Evolutionary conservation across 176 grass and related monocot genomes (phyloP).

Genomic region (Carex parvula): DNA sequence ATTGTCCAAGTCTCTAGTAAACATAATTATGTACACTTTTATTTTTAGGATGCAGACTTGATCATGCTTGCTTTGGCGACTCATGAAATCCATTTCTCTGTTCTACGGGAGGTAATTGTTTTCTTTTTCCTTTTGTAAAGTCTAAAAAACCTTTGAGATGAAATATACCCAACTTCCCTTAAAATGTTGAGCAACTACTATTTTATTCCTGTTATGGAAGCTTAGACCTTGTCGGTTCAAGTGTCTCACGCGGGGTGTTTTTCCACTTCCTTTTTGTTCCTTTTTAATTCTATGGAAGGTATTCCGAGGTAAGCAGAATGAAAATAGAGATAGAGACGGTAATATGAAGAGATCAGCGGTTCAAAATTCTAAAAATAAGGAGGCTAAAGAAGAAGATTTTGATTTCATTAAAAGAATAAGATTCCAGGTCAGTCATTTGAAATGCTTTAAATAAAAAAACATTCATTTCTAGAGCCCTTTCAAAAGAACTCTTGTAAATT

Average conservation of each 20-base stretch:
- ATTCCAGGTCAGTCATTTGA: too few species aligned
- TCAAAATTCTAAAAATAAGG: constrained; percentile 7
- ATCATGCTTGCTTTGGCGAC: constrained; percentile 86
- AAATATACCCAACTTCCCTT: background rate
- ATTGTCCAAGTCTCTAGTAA: background rate
- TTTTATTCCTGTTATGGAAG: background rate
- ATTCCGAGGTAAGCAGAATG: background rate
- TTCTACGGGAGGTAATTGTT: constrained; percentile 54
- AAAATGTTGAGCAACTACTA: background rate
- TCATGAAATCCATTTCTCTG: constrained; percentile 73
- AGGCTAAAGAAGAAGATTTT: constrained; percentile 1
- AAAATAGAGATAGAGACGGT: background rate
- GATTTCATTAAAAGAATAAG: too few species aligned
- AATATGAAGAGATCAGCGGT: background rate
- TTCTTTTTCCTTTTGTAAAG: constrained; percentile 4
- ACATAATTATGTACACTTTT: background rate
- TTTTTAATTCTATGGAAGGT: constrained; percentile 29
- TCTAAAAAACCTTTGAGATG: background rate
- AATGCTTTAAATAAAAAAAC: background rate
- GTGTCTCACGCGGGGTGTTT: background rate
- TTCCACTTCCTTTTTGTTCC: background rate
- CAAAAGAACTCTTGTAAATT: background rate
- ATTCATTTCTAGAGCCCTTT: background rate
- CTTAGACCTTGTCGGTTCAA: constrained; percentile 1
- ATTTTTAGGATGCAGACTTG: constrained; percentile 61